Percentiles rank a stretch among this genome's conserved stretches.
Evolutionary conservation across 192 early-diverging fungal genomes (phyloP).

Genomic region (Coemansia sp.): DNA sequence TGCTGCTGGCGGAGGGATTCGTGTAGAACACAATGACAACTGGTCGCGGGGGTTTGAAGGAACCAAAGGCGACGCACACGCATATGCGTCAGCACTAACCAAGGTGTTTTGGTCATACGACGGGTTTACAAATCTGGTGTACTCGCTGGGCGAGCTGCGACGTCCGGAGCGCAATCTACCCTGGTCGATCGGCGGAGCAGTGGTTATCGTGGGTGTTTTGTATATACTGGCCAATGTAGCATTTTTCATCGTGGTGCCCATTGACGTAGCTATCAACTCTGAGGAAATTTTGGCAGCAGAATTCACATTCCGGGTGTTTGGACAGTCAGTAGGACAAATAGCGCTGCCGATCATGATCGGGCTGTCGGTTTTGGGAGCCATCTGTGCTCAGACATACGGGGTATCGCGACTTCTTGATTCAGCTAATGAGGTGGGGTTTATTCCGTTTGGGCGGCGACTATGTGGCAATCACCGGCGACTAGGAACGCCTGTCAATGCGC

Average conservation of each 20-base stretch:
- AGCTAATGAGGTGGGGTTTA: slow-evolving; percentile 55
- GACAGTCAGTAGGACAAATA: slow-evolving; percentile 47
- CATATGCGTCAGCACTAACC: slow-evolving; percentile 54
- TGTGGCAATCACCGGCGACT: slow-evolving; percentile 47
- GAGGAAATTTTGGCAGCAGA: slow-evolving; percentile 61
- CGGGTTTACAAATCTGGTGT: slow-evolving; percentile 75
- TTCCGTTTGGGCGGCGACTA: slow-evolving; percentile 50
- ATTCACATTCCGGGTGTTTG: slow-evolving; percentile 60
- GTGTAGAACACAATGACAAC: slow-evolving; percentile 26
- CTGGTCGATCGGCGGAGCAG: slow-evolving; percentile 71
- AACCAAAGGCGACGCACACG: slow-evolving; percentile 52
- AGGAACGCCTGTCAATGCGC: slow-evolving; percentile 48
- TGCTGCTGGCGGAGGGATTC: slow-evolving; percentile 58
- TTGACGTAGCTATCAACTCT: slow-evolving; percentile 63
- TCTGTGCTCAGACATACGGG: slow-evolving; percentile 55
- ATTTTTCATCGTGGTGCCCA: slow-evolving; percentile 74
- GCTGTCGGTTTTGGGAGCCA: slow-evolving; percentile 55
- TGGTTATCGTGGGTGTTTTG: slow-evolving; percentile 66
- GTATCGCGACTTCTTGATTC: slow-evolving; percentile 56
- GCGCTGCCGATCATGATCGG: slow-evolving; percentile 58
- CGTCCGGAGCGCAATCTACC: slow-evolving; percentile 76
- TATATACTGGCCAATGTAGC: slow-evolving; percentile 82
- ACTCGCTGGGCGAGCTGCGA: slow-evolving; percentile 82
- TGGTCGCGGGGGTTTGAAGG: slow-evolving; percentile 65
- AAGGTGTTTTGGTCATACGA: slow-evolving; percentile 60